Evolutionary conservation across 2,329 filamentous ascomycete species (phyloP), one percentile per base, ranked within the genome.

Genomic region (Epichloe sylvatica): DNA sequence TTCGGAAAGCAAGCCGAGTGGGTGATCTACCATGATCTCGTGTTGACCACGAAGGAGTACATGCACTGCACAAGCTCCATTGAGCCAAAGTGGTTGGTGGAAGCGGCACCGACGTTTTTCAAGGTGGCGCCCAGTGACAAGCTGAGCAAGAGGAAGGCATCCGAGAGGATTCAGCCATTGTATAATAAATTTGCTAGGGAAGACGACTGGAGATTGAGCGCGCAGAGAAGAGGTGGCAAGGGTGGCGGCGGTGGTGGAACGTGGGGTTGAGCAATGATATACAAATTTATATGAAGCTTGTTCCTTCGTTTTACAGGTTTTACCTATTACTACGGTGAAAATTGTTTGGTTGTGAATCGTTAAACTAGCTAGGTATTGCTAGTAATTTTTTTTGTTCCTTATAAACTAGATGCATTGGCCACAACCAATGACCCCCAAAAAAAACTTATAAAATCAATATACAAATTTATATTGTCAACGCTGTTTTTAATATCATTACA

Each of bases 101-200:
- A 96, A 60, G 91, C 90, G 12, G 92, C 94, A n/a, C 92, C 94
- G 9, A 96, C 89, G 0, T 98, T 97, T 72, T 98, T 97, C 80
- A 95, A 94, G 76, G 88, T 97, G 4, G 91, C 92, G 17, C 82
- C 86, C 0, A 91, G 84, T 36, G 88, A 96, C 63, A 75, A 80
- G 50, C 68, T 98, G 60, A 91, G 84, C 55, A 96, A 95, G 76
- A 73, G 92, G 61, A 92, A 94, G 78, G 84, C 87, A 73, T 87
- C 87, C 0, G 92, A 98, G 74, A 77, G 91, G 50, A 97, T 98
- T 49, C 87, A 95, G 72, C 92, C 92, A 41, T 67, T 98, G 68
- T 89, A 96, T 65, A 96, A 96, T 64, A 85, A 90, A 63, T 96
- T 87, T 68, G 84, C 83, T 3, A 84, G 83, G 2, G 90, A 95